Conservation (phyloP, 164 flowering plant species). For the Brasenia schreberi region DNA sequence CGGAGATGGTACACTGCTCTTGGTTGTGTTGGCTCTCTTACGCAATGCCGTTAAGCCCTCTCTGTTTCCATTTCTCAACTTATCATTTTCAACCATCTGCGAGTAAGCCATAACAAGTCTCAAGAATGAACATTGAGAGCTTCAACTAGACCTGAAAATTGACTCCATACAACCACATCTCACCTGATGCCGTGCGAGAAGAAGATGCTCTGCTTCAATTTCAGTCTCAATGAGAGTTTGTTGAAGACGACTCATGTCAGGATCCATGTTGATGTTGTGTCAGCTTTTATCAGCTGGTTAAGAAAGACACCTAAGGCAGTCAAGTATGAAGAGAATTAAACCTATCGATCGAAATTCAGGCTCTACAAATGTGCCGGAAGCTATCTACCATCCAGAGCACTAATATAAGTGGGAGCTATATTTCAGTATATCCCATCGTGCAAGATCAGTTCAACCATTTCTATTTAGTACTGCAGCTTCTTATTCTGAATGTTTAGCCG, state of each 20-base stretch:
- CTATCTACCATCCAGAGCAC: too few species aligned
- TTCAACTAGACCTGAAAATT: too few species aligned
- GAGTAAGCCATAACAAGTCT: neutral
- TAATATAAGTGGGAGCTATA: too few species aligned
- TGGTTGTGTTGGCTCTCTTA: constrained; percentile 69
- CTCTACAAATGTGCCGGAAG: too few species aligned
- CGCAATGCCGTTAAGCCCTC: constrained; percentile 81
- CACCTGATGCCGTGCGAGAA: constrained; percentile 77
- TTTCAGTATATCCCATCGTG: too few species aligned
- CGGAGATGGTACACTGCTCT: constrained; percentile 65
- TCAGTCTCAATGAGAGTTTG: constrained; percentile 45
- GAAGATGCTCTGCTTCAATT: constrained; percentile 63
- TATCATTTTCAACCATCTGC: constrained; percentile 81
- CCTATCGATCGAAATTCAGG: too few species aligned
- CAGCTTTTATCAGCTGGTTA: neutral
- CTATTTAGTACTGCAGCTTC: too few species aligned
- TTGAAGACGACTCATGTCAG: constrained; percentile 37
- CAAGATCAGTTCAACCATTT: too few species aligned
- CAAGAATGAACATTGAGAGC: neutral
- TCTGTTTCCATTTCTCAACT: constrained; percentile 68
- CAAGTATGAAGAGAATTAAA: neutral
- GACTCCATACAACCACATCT: neutral
- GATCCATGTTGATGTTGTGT: constrained; percentile 31
- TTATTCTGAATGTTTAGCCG: too few species aligned
- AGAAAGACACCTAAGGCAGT: neutral